Percentiles rank a stretch among this genome's conserved stretches.
Evolutionary conservation across 345 rosid species (phyloP).

Genomic region (Corymbia maculata): DNA sequence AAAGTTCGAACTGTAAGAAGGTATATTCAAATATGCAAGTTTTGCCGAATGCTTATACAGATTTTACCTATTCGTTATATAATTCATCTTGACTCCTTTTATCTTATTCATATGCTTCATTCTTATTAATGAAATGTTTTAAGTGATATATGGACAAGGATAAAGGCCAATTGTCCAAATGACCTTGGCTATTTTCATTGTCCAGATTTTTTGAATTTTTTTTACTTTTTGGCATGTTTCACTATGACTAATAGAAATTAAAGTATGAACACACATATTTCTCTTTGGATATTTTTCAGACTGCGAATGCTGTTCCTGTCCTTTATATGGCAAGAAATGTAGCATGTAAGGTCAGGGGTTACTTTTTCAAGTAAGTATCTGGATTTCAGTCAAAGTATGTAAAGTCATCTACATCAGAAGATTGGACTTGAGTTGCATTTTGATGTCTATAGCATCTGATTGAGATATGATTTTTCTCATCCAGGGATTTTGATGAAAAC

Average conservation of each 20-base stretch:
- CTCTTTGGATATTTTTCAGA: constrained; percentile 25
- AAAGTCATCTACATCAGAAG: not conserved
- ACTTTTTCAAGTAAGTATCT: constrained; percentile 77
- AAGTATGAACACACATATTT: not conserved
- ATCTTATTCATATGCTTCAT: not conserved
- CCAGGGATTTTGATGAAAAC: constrained; percentile 93
- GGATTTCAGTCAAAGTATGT: not conserved
- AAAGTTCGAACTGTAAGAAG: not conserved
- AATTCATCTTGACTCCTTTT: not conserved
- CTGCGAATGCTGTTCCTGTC: constrained; percentile 72
- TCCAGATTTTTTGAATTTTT: not conserved
- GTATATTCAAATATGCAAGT: not conserved
- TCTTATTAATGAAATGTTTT: not conserved
- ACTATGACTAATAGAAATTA: not conserved
- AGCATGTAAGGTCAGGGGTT: constrained; percentile 97
- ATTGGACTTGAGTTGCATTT: not conserved
- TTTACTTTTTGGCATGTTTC: not conserved
- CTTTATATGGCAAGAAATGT: constrained; percentile 97
- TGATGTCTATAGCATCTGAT: not conserved
- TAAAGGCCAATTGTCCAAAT: not conserved
- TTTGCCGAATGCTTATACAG: not conserved
- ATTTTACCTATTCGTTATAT: not conserved
- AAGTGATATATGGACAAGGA: not conserved
- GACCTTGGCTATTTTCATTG: not conserved
- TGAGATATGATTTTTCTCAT: not conserved